A percentile compares a stretch with the other conserved stretches of the same genome.
These are phyloP conservation scores for Phytophthora litchii DNA, from an alignment of 352 stramenopile genomes.

Conservation along the genomic window DNA sequence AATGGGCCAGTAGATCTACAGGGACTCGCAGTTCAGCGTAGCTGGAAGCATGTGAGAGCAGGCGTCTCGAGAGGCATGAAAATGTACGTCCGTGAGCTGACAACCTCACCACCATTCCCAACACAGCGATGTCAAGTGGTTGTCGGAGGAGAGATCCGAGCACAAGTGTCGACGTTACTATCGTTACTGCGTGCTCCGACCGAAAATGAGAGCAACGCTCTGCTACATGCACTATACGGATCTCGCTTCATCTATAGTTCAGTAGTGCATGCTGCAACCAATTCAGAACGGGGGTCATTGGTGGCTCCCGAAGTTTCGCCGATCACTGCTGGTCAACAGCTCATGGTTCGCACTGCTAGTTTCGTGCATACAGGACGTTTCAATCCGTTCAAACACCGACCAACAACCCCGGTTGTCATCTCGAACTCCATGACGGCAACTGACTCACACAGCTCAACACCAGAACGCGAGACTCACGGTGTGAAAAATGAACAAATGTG, in stretches of 20 bases:
- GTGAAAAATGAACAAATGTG: slow-evolving; percentile 36
- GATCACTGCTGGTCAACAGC: slow-evolving; percentile 13
- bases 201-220: slow-evolving; percentile 36
- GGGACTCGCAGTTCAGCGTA: slow-evolving; percentile 3
- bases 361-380: not conserved
- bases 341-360: slow-evolving; percentile 18
- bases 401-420: not conserved
- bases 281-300: slow-evolving; percentile 11
- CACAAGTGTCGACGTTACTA: slow-evolving; percentile 13
- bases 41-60: slow-evolving; percentile 24
- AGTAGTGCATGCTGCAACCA: slow-evolving; percentile 24
- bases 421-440: not conserved
- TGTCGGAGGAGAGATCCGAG: slow-evolving; percentile 21
- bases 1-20: slow-evolving; percentile 18
- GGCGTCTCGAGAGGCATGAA: slow-evolving; percentile 12
- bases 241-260: slow-evolving; percentile 42
- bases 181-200: slow-evolving; percentile 29
- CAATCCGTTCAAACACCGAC: slow-evolving; percentile 3
- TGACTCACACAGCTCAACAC: not conserved
- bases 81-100: slow-evolving; percentile 16
- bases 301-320: not conserved
- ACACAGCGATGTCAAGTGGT: slow-evolving; percentile 25
- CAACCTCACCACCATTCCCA: slow-evolving; percentile 2
- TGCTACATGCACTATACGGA: slow-evolving; percentile 20
- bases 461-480: not conserved